Conservation (phyloP, 2,329 filamentous ascomycete genomes). For the Cytospora chrysosperma region DNA sequence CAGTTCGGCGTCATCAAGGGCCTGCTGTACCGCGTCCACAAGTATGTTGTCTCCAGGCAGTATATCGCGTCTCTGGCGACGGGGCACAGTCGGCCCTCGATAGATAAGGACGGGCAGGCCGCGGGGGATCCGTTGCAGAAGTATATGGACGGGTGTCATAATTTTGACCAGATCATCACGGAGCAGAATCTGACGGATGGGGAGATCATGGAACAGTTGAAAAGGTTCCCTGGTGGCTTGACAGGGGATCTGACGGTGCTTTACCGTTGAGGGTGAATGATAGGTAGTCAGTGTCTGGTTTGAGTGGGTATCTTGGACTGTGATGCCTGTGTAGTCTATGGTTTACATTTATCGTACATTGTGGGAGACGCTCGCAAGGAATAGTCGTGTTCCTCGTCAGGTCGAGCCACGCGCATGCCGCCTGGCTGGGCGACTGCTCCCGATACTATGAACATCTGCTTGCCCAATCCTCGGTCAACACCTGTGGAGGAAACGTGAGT, state of each 20-base stretch:
- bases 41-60: constrained; percentile 74
- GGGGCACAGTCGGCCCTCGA: constrained; percentile 44
- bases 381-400: neutral
- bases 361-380: neutral
- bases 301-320: neutral
- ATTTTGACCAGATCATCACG: constrained; percentile 80
- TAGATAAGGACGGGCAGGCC: constrained; percentile 22
- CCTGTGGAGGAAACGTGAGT: neutral
- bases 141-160: constrained; percentile 73
- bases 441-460: too few relatives aligned
- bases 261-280: constrained; percentile 43
- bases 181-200: constrained; percentile 69
- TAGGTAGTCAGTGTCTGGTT: neutral
- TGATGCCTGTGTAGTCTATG: neutral
- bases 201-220: constrained; percentile 68
- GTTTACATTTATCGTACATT: constrained; percentile 27
- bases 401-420: neutral
- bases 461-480: neutral
- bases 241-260: constrained; percentile 54
- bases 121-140: constrained; percentile 56
- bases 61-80: constrained; percentile 57
- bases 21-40: constrained; percentile 88
- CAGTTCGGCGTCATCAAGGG: constrained; percentile 97
- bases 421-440: neutral
- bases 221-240: constrained; percentile 49